Evolutionary conservation across 2,329 filamentous ascomycete species (phyloP), one percentile per base, ranked within the genome.

Genomic region (Septoria petroselini): DNA sequence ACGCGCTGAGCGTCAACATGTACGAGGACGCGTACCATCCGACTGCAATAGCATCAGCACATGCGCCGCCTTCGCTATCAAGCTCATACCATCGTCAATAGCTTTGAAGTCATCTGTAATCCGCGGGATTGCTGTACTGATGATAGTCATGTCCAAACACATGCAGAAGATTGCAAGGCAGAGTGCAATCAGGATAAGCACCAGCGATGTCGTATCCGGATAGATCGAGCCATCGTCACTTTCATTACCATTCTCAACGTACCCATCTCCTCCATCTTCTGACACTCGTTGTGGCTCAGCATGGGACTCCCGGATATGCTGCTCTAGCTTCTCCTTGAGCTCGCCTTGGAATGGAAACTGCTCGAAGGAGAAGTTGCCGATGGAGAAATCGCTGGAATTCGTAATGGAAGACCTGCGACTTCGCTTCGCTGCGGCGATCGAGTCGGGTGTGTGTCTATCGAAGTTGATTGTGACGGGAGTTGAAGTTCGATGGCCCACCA

Each of bases 91-190:
- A 35, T 48, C 45, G 9, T 63, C 58, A 9, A 73, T 59, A n/a
- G 61, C 65, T 52, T 70, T 63, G 61, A 73, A 73, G 2, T 67
- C 63, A 7, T 63, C 65, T 0, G 71, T 73, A 23, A 73, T 73
- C 15, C 63, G 65, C 0, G 71, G 71, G 25, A 76, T 74, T 2
- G 74, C 74, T 1, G 71, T 75, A 6, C 70, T 68, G 29, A 76
- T 70, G 51, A 70, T 70, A 31, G 61, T 61, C 23, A 19, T 11
- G 7, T 34, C 6, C 2, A 17, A 25, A 34, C 19, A 37, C 42
- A 45, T 34, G 18, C 46, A 46, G 21, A 53, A 43, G 3, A 53
- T 34, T 17, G 44, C 45, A 9, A 53, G 14, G 47, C 63, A 65
- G 8, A 71, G 53, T 6, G 66, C 68, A 19, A 65, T 60, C 11